Evolutionary conservation across 768 basidiomycete genomes (phyloP).

Genomic region (Fomitopsis pulvina): DNA sequence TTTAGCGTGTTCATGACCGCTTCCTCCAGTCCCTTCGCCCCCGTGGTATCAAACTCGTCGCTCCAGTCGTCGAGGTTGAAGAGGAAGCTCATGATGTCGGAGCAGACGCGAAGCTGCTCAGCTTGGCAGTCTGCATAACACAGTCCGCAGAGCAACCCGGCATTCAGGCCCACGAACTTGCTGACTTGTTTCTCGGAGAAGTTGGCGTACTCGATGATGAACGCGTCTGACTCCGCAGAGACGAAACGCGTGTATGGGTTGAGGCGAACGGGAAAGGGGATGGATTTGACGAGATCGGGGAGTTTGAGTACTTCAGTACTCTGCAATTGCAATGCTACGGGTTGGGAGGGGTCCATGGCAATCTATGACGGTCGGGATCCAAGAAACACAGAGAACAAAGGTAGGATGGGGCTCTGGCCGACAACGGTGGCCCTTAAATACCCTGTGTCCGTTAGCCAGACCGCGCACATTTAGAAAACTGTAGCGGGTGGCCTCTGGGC

Average conservation of each 20-base stretch:
- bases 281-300: slow-evolving; percentile 36
- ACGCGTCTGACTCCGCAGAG: slow-evolving; percentile 31
- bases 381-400: too few species aligned
- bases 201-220: slow-evolving; percentile 26
- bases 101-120: slow-evolving; percentile 54
- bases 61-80: slow-evolving; percentile 39
- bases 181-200: slow-evolving; percentile 25
- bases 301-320: slow-evolving; percentile 26
- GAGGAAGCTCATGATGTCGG: slow-evolving; percentile 55
- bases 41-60: slow-evolving; percentile 27
- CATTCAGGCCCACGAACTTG: slow-evolving; percentile 49
- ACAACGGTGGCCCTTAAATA: too few species aligned
- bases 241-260: slow-evolving; percentile 28
- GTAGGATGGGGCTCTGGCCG: too few species aligned
- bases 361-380: too few species aligned
- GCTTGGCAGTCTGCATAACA: slow-evolving; percentile 54
- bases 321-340: too few species aligned
- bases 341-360: too few species aligned
- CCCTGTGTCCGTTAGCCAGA: too few species aligned
- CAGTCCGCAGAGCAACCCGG: slow-evolving; percentile 58
- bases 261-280: slow-evolving; percentile 30
- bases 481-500: too few species aligned
- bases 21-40: slow-evolving; percentile 17
- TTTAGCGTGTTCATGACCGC: slow-evolving; percentile 24
- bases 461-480: too few species aligned